Percentiles rank a stretch among this genome's conserved stretches.
Conservation (phyloP, 2,329 filamentous ascomycete genomes). For the Trichoderma sp. region DNA sequence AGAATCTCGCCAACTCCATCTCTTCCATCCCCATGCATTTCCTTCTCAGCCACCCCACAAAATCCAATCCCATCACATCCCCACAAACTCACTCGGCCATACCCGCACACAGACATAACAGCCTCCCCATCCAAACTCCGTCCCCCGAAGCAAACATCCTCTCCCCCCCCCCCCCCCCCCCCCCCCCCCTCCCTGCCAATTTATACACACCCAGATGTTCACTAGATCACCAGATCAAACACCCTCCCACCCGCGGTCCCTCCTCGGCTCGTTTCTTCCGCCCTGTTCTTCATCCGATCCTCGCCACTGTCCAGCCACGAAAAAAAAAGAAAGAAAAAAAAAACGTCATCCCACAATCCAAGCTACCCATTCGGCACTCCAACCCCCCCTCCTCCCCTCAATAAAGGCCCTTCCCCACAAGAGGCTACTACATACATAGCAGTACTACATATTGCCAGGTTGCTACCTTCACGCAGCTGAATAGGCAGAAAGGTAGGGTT, state of each 20-base stretch:
- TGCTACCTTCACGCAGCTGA: not conserved
- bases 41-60: not conserved
- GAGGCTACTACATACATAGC: not conserved
- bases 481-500: too few species aligned
- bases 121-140: not conserved
- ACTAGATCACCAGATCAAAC: conserved; percentile 14
- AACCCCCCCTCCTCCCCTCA: not conserved
- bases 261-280: conserved; percentile 11
- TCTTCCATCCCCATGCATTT: not conserved
- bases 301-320: not conserved
- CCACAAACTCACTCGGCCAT: conserved; percentile 19
- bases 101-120: conserved; percentile 6
- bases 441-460: not conserved
- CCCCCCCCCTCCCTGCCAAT: not conserved
- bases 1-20: not conserved
- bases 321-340: not conserved
- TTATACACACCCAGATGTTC: not conserved
- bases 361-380: not conserved
- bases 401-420: not conserved
- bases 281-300: not conserved
- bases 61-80: conserved; percentile 1
- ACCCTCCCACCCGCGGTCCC: not conserved
- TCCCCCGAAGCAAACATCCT: not conserved
- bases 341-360: not conserved
- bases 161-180: not conserved